Base-by-base conservation (phyloP, 2,329 filamentous ascomycete species). In the Cladosporium sphaerospermum region DNA sequence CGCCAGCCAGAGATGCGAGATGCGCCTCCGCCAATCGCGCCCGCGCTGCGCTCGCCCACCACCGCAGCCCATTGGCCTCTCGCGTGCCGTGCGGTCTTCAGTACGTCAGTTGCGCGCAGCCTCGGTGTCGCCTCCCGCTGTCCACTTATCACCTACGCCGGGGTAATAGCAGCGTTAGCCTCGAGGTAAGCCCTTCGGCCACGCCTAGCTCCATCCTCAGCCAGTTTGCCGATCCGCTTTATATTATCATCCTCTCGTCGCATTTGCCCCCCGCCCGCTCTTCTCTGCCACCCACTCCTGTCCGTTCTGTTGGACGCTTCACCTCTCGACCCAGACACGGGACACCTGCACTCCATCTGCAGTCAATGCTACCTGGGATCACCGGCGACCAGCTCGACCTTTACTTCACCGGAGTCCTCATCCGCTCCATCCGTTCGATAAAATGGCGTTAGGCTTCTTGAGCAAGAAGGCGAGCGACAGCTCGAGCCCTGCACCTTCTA, bases 371-470 rank as follows among this genome's bases (percentile, higher is more conserved):
- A 39, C 58, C 58, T 49, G 42, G 47, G 32, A 54, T 61, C 57
- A 61, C 56, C 44, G 59, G 56, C 44, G 43, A 56, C 56, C 54
- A 61, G 50, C 56, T 56, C 37, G 49, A 54, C 49, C 60, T 62
- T 43, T 59, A 63, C 57, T 61, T 54, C 56, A 57, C 56, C 40
- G 61, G 61, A 56, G 60, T 60, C 23, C 58, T 71, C 56, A 68
- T 69, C 57, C 69, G 65, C 63, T 63, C 67, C 61, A 75, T 78
- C 62, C 73, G 75, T 57, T 72, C 67, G 42, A 59, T 77, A 54
- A 78, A 78, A 77, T 78, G 75, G 75, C 75, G 75, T 66, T 78
- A 72, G 69, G 68, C 53, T 37, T 55, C 45, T 50, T 50, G 51
- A 54, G 40, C n/a, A 52, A 54, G 36, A 44, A 43, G 39, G 50